These are phyloP conservation scores for Leccinellum albellum DNA, from an alignment of 768 basidiomycete species.

Conservation along the genomic window DNA sequence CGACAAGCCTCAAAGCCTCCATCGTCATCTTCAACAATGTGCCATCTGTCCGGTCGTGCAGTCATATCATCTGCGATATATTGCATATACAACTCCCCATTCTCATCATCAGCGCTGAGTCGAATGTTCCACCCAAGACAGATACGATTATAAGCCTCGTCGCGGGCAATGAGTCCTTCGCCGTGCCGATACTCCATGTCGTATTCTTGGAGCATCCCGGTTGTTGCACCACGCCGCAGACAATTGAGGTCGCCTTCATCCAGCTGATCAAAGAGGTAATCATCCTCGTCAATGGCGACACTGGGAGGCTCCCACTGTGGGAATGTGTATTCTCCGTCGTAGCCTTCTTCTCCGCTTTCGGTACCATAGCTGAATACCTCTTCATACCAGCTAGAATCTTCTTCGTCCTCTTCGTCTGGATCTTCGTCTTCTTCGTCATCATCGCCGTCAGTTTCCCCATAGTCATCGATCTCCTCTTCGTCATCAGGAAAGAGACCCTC, in stretches of 20 bases:
- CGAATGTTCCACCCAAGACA: constrained; percentile 70
- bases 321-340: constrained; percentile 39
- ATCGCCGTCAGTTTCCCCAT: constrained; percentile 23
- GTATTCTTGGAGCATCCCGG: constrained; percentile 54
- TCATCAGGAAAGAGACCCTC: constrained; percentile 58
- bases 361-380: constrained; percentile 36
- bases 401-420: constrained; percentile 30
- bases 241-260: constrained; percentile 37
- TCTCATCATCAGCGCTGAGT: constrained; percentile 40
- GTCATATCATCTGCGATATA: constrained; percentile 39
- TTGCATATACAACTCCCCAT: constrained; percentile 39
- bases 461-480: constrained; percentile 41
- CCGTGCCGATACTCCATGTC: constrained; percentile 52
- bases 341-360: constrained; percentile 33
- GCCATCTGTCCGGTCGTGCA: constrained; percentile 44
- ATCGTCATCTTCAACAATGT: constrained; percentile 30
- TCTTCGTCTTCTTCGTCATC: constrained; percentile 26
- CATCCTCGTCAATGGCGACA: constrained; percentile 33
- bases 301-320: constrained; percentile 60
- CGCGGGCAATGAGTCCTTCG: constrained; percentile 50
- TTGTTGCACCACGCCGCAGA: constrained; percentile 57
- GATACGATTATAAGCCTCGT: constrained; percentile 42
- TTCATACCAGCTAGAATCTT: constrained; percentile 28
- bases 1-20: constrained; percentile 43
- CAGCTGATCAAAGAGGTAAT: constrained; percentile 34